phyloP scores from a whole-genome alignment of 768 basidiomycete genomes.

The Trichaptum fuscoviolaceum region DNA sequence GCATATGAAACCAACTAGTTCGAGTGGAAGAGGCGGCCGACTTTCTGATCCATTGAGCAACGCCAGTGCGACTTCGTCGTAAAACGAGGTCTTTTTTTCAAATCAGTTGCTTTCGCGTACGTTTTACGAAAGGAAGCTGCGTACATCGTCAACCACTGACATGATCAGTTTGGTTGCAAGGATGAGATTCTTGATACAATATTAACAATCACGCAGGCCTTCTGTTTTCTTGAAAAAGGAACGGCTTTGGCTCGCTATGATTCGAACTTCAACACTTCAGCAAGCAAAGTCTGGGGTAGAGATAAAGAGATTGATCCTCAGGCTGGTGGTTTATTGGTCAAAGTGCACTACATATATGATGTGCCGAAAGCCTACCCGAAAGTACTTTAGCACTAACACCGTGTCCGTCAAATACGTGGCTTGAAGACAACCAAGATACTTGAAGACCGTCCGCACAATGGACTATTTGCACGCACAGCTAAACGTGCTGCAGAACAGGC shows the following conservation, averaged over 20 bases:
- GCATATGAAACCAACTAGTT: not conserved
- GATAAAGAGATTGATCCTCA: no score
- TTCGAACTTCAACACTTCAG: no score
- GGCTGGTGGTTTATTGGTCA: no score
- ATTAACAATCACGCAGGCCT: no score
- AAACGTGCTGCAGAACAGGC: slow-evolving; percentile 47
- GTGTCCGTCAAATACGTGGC: not conserved
- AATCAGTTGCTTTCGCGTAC: not conserved
- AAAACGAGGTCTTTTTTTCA: not conserved
- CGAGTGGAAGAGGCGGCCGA: not conserved
- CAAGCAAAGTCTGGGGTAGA: no score
- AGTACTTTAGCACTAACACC: no score
- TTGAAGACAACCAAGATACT: not conserved
- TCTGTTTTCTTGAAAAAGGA: no score
- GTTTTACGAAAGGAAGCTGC: not conserved
- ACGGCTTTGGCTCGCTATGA: no score
- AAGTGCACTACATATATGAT: no score
- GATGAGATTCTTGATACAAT: no score
- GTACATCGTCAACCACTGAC: not conserved
- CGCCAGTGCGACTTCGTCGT: not conserved
- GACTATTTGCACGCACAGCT: slow-evolving; percentile 59
- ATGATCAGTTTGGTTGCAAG: no score
- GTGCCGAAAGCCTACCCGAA: no score
- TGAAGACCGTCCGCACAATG: slow-evolving; percentile 31
- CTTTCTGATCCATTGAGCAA: not conserved